Conservation (phyloP, 805 yeast genomes). For the Zygosaccharomyces rouxii region DNA sequence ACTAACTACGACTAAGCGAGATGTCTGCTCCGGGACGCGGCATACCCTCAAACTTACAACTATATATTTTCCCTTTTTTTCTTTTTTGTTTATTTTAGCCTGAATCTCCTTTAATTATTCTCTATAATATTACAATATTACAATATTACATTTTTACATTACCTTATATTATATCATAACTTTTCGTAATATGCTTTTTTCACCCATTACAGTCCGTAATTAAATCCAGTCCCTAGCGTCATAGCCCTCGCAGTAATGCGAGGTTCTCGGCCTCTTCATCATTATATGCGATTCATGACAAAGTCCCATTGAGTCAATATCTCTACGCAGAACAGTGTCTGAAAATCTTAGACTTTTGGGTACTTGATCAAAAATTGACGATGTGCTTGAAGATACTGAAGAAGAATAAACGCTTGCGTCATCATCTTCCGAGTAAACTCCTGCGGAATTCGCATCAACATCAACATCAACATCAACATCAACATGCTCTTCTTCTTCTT, state of each 20-base stretch:
- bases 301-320: constrained; percentile 23
- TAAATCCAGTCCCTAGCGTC: background rate
- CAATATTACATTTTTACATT: too few relatives aligned
- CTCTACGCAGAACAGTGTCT: constrained; percentile 26
- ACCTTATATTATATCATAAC: too few relatives aligned
- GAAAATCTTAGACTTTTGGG: constrained; percentile 23
- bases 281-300: constrained; percentile 19
- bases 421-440: constrained; percentile 1
- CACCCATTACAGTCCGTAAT: background rate
- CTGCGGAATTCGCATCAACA: background rate
- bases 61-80: too few relatives aligned
- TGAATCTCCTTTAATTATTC: too few relatives aligned
- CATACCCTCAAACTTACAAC: background rate
- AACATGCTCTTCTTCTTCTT: constrained; percentile 5
- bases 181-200: too few relatives aligned
- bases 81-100: too few relatives aligned
- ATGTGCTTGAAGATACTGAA: constrained; percentile 24
- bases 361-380: constrained; percentile 27
- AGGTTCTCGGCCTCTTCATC: constrained; percentile 14
- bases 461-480: too few relatives aligned
- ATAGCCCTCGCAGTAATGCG: background rate
- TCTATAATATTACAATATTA: too few relatives aligned
- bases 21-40: background rate
- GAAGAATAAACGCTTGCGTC: constrained; percentile 16
- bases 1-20: constrained; percentile 16